Percentiles rank a stretch among this genome's conserved stretches.
Conservation (phyloP, 345 rosid genomes). For the Populus alba region DNA sequence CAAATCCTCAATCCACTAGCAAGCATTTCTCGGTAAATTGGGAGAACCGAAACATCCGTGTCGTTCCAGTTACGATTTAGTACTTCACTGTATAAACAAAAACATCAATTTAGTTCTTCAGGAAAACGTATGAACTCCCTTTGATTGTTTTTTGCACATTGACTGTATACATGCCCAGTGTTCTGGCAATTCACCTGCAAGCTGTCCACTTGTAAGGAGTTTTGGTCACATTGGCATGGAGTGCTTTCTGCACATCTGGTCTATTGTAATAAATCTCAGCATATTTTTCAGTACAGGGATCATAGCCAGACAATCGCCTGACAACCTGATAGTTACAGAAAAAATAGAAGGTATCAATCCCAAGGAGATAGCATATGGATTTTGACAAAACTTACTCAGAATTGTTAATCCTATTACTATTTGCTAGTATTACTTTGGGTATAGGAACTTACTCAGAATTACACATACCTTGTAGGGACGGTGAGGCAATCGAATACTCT, state of each 20-base stretch:
- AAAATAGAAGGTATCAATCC: neutral
- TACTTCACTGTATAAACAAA: conserved; percentile 50
- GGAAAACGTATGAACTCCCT: neutral
- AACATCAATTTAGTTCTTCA: neutral
- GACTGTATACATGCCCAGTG: neutral
- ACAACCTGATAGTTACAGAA: conserved; percentile 35
- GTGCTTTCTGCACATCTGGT: conserved; percentile 82
- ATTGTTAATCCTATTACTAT: neutral
- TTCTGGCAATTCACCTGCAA: conserved; percentile 59
- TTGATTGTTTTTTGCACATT: neutral
- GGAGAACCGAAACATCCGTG: conserved; percentile 71
- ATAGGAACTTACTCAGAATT: neutral
- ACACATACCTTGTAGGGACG: conserved; percentile 44
- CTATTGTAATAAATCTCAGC: conserved; percentile 94
- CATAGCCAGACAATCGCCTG: conserved; percentile 72
- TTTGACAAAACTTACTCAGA: neutral
- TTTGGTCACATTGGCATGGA: conserved; percentile 72
- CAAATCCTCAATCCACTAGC: conserved; percentile 76
- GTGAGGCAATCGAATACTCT: conserved; percentile 60
- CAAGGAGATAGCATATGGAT: neutral
- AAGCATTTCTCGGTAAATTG: conserved; percentile 79
- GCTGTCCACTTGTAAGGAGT: conserved; percentile 94
- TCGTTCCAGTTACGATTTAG: conserved; percentile 94
- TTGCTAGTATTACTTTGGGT: neutral
- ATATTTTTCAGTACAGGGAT: conserved; percentile 96